Base-by-base conservation (phyloP, 441 rosid species). In the Viola pubescens region DNA sequence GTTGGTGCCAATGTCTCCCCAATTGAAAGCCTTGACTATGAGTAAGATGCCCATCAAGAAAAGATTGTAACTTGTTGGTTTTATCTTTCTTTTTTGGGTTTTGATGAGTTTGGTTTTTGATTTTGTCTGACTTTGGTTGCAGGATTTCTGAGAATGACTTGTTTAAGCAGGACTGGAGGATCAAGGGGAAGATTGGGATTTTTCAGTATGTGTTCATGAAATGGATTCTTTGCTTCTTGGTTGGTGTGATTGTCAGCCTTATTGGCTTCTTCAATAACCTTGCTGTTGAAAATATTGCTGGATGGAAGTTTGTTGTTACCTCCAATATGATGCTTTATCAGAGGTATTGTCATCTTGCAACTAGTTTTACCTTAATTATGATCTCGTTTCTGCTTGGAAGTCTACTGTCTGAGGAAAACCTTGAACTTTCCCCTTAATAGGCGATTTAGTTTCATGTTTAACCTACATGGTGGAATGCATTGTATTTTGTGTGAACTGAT, bases 151-250 rank as follows among this genome's bases (percentile, higher is more conserved):
- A 91, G 81, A 91, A 91, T 71, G 91, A 78, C 58, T 81, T 91
- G 59, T 84, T 84, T 77, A 88, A 86, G 73, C 94, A 86, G 68
- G 97, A 88, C 42, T 91, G 97, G 92, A 86, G 97, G 73, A 64
- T 71, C 4, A 76, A 81, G 3, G 79, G 85, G 37, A 75, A 67
- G 71, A 44, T 58, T 13, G 83, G 80, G 72, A 88, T 76, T 48
- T 75, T 82, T 60, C 94, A 91, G 67, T 91, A 86, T 58, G 65
- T 83, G 12, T 64, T 88, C 52, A 80, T 83, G 88, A 91, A 91
- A 62, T 91, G 96, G 97, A 52, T 65, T 37, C 74, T 91, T 3
- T 84, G 97, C 55, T 80, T 91, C 62, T 70, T 79, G 47, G 66
- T 84, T 56, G 96, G 94, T 0, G 46, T 73, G 46, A 75, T 81